These are phyloP conservation scores for Helotiales sp. DNA, from an alignment of 2,329 filamentous ascomycete species.

Conservation along the genomic window DNA sequence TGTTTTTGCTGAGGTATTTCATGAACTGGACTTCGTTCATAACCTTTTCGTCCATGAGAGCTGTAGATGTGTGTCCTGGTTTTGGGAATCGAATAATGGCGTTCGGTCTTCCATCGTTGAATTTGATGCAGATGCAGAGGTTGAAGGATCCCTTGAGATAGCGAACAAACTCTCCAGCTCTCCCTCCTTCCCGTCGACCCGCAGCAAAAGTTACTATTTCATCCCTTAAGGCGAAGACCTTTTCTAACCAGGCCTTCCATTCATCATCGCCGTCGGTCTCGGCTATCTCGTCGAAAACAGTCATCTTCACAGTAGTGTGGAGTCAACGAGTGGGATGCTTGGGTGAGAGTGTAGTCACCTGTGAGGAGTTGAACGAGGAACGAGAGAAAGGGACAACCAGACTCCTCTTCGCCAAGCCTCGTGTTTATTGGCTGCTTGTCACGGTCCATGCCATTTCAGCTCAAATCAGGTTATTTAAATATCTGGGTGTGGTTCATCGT, in stretches of 20 bases:
- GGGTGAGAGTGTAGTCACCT: no score
- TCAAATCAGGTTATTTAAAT: no score
- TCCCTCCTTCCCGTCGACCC: constrained; percentile 19
- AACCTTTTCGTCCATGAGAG: constrained; percentile 15
- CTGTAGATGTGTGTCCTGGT: constrained; percentile 17
- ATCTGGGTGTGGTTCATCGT: no score
- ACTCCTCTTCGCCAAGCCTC: no score
- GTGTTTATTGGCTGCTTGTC: no score
- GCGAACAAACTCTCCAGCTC: constrained; percentile 4
- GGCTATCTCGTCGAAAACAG: constrained; percentile 25
- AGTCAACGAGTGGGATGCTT: no score
- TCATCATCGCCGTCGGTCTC: constrained; percentile 23
- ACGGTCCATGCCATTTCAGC: no score
- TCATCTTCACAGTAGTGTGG: no score
- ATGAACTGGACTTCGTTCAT: constrained; percentile 16
- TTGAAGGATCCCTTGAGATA: constrained; percentile 24
- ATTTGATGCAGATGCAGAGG: constrained; percentile 17
- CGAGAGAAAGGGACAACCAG: no score
- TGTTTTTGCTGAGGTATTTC: constrained; percentile 36
- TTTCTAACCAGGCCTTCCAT: constrained; percentile 21
- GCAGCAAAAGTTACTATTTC: constrained; percentile 22
- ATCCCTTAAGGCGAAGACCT: constrained; percentile 15
- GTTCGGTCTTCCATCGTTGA: constrained; percentile 14
- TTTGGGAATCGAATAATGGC: constrained; percentile 24
- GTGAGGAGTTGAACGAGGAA: no score